Evolutionary conservation across 805 yeast species (phyloP).

Genomic region (Lipomyces yamadae): DNA sequence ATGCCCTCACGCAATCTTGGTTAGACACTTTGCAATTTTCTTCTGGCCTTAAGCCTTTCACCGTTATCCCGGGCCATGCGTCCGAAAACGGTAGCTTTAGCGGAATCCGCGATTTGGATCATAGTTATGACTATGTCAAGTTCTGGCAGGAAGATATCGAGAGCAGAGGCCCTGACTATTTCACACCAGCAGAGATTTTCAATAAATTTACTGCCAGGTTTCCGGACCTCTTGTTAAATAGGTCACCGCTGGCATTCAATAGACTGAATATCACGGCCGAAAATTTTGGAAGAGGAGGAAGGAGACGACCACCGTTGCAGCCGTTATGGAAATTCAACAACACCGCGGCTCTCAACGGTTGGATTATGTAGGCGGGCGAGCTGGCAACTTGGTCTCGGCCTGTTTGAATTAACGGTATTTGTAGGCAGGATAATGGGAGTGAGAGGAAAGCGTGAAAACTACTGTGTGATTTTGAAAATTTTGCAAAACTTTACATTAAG

Average conservation of each 20-base stretch:
- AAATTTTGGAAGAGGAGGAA: constrained; percentile 3
- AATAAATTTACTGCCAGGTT: neutral
- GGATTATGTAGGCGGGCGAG: neutral
- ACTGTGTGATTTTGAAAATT: too few species aligned
- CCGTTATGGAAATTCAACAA: neutral
- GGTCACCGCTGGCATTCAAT: neutral
- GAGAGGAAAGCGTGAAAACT: too few species aligned
- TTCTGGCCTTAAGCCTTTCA: neutral
- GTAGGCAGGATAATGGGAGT: too few species aligned
- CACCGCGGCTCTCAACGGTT: neutral
- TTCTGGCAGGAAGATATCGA: neutral
- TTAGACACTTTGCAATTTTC: neutral
- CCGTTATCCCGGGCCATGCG: neutral
- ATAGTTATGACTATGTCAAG: neutral
- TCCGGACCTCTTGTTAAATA: neutral
- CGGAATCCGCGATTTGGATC: neutral
- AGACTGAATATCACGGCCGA: neutral
- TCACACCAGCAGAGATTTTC: neutral
- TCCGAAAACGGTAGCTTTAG: neutral
- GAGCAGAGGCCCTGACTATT: neutral
- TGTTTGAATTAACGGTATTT: too few species aligned
- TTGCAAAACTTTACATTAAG: too few species aligned
- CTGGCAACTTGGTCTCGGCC: too few species aligned
- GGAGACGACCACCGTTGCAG: neutral
- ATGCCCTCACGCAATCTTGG: neutral